phyloP scores from a whole-genome alignment of 2,329 filamentous ascomycete species.

The Diaporthe eres region DNA sequence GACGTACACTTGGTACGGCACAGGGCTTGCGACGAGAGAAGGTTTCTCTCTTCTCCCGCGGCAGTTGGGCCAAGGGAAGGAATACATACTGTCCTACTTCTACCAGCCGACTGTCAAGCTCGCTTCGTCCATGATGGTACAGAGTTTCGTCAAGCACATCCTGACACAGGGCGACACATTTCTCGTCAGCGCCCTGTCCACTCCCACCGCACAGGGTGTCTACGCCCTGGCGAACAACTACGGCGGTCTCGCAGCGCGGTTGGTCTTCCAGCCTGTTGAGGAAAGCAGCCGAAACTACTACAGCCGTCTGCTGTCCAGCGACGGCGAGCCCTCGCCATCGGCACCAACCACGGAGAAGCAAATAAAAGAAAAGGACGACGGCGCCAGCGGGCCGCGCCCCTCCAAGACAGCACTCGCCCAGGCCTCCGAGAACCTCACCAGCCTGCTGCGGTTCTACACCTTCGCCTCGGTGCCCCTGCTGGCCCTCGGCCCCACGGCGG shows the following conservation, averaged over 20 bases:
- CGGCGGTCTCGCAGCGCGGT: conserved; percentile 87
- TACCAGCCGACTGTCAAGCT: conserved; percentile 79
- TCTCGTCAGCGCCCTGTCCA: conserved; percentile 83
- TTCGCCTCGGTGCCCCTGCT: conserved; percentile 79
- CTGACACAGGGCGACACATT: conserved; percentile 96
- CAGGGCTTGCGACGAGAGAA: conserved; percentile 65
- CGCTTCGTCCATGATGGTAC: conserved; percentile 85
- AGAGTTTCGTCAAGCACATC: conserved; percentile 91
- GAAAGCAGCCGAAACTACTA: conserved; percentile 94
- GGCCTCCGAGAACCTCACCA: conserved; percentile 67
- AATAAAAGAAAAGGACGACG: conserved; percentile 4
- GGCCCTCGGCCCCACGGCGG: conserved; percentile 80
- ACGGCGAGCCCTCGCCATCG: conserved; percentile 50
- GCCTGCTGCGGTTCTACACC: conserved; percentile 79
- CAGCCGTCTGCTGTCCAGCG: conserved; percentile 76
- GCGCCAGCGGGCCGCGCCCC: conserved; percentile 41
- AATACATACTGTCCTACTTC: conserved; percentile 74
- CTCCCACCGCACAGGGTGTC: conserved; percentile 85
- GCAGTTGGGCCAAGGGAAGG: conserved; percentile 35
- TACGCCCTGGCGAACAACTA: conserved; percentile 97
- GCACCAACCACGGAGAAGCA: conserved; percentile 42
- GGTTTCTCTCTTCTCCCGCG: conserved; percentile 79
- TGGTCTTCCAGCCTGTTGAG: conserved; percentile 95
- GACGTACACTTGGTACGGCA: conserved; percentile 78
- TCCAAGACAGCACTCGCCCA: conserved; percentile 50